Evolutionary conservation across 192 early-diverging fungal genomes (phyloP).

Genomic region (Umbelopsis isabellina): DNA sequence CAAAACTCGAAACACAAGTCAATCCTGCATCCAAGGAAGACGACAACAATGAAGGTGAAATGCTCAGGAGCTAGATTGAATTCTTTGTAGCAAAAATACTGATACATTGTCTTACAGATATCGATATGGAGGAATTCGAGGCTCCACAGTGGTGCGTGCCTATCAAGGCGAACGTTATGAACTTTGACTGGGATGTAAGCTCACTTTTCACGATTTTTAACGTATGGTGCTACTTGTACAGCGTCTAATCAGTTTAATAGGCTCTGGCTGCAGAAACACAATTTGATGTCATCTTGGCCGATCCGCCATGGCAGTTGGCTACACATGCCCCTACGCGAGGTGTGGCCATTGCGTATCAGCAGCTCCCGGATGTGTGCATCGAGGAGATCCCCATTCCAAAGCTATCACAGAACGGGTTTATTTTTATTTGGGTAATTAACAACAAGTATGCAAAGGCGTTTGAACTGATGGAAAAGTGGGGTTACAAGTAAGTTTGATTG

Average conservation of each 20-base stretch:
- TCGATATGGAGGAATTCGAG: conserved; percentile 79
- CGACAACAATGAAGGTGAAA: conserved; percentile 29
- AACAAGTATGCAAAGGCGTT: conserved; percentile 97
- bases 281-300: conserved; percentile 93
- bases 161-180: conserved; percentile 94
- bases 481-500: conserved; percentile 68
- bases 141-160: conserved; percentile 94
- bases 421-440: conserved; percentile 99
- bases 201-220: background rate
- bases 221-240: background rate
- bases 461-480: conserved; percentile 95
- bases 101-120: background rate
- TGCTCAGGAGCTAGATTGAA: background rate
- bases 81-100: background rate
- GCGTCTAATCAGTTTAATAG: conserved; percentile 30
- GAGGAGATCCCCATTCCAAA: conserved; percentile 86
- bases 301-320: conserved; percentile 98
- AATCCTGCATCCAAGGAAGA: conserved; percentile 19
- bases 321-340: conserved; percentile 92
- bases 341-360: conserved; percentile 94
- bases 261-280: conserved; percentile 78
- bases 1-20: conserved; percentile 26
- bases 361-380: conserved; percentile 93
- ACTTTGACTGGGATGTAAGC: conserved; percentile 90
- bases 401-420: conserved; percentile 86